Evolutionary conservation across 176 grass and related monocot species (phyloP), one percentile per base, ranked within the genome.

Genomic region (Zizania latifolia): DNA sequence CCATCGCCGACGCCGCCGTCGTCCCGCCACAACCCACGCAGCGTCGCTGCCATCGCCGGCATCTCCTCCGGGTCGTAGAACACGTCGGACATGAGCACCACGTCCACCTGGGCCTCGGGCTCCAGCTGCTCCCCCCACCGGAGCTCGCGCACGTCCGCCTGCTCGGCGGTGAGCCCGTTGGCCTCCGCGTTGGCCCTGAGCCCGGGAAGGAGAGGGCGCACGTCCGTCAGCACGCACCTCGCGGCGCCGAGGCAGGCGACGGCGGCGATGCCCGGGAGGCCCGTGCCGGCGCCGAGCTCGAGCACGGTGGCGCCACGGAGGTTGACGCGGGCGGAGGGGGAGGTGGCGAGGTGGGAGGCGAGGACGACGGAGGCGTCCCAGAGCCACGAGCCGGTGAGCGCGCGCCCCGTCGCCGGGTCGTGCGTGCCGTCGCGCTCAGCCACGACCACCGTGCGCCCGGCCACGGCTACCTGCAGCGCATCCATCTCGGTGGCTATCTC

Each of bases 81-180:
- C 57, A 91, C 85, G 58, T 94, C 88, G 4, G 88, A 91, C 82
- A 91, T 87, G 77, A 94, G 56, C 76, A 86, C 82, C 29, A 91
- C 79, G 77, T 67, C 80, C 30, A 81, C 65, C 67, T 34, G 33
- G 32, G 29, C 17, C 23, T n/a, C 60, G 36, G 8, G 31, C 27
- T 50, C 70, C 6, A 62, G 61, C 16, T 17, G 51, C 0, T 77
- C 60, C 0, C 85, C 82, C 85, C 85, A 94, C 10, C 78, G 67
- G 36, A 94, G 81, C 85, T 86, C 88, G 10, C 76, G 66, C 70
- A 91, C 88, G 71, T 86, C 45, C 0, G 81, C 78, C 9, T 44
- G 82, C 12, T 19, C 71, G 0, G 36, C 65, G 45, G 14, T 15
- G 40, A 88, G 70, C 27, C 88, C 85, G 73, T 91, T 91, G 78